A percentile compares a stretch with the other conserved stretches of the same genome.
These are phyloP conservation scores for Saksenaea oblongispora DNA, from an alignment of 371 early-diverging fungal genomes.

Conservation along the genomic window DNA sequence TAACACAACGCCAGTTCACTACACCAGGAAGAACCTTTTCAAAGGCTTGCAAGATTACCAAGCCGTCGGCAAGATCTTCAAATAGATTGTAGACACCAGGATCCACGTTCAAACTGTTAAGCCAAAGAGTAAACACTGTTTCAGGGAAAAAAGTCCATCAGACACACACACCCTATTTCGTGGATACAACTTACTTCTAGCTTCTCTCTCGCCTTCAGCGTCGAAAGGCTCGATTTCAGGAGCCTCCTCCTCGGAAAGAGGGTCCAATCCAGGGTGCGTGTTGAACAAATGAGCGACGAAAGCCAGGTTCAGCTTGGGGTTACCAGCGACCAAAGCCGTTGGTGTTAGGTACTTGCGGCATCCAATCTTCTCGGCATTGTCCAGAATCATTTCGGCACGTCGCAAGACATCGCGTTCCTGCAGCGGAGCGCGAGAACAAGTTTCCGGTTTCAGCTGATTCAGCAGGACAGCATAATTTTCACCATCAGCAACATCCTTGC, in stretches of 20 bases:
- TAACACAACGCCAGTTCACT: constrained; percentile 90
- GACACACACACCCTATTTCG: neutral
- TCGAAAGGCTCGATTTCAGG: constrained; percentile 90
- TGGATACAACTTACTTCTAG: constrained; percentile 61
- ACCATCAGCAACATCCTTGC: constrained; percentile 90
- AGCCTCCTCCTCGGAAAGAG: constrained; percentile 84
- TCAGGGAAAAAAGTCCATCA: neutral
- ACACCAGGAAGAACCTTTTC: constrained; percentile 89
- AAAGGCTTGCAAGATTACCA: constrained; percentile 86
- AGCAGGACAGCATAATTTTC: constrained; percentile 94
- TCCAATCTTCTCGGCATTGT: constrained; percentile 89
- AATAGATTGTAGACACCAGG: constrained; percentile 93
- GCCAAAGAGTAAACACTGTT: constrained; percentile 90
- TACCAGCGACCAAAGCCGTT: constrained; percentile 91
- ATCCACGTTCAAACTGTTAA: constrained; percentile 93
- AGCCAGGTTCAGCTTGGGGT: constrained; percentile 94
- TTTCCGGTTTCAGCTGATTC: constrained; percentile 85
- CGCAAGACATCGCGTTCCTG: constrained; percentile 72
- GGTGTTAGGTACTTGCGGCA: constrained; percentile 94
- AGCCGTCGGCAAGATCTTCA: constrained; percentile 83
- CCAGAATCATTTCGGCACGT: constrained; percentile 88
- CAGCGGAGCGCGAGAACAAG: constrained; percentile 83
- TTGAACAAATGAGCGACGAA: constrained; percentile 96
- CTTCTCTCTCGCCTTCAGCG: constrained; percentile 91
- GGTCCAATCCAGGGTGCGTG: constrained; percentile 91